A percentile compares a stretch with the other conserved stretches of the same genome.
phyloP scores from a whole-genome alignment of 176 grass and related monocot genomes.

The Guadua angustifolia region DNA sequence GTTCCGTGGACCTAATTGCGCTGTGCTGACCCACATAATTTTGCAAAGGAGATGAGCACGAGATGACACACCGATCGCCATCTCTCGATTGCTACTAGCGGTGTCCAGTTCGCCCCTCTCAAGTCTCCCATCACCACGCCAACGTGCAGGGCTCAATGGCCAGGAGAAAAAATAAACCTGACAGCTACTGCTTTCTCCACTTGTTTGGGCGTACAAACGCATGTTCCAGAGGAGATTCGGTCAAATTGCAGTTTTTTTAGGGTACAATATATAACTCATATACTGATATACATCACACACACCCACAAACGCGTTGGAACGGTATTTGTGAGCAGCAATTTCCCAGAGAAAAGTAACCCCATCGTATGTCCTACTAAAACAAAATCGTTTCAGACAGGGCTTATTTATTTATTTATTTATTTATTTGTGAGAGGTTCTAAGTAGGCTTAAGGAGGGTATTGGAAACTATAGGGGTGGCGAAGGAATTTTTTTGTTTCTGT shows the following conservation, averaged over 20 bases:
- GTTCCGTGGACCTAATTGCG: background rate
- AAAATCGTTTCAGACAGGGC: too few relatives aligned
- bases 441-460: background rate
- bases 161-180: background rate
- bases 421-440: background rate
- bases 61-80: background rate
- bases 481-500: background rate
- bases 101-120: background rate
- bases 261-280: too few relatives aligned
- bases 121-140: background rate
- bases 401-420: too few relatives aligned
- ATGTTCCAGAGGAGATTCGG: background rate
- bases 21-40: background rate
- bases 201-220: background rate
- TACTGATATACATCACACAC: too few relatives aligned
- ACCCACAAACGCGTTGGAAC: too few relatives aligned
- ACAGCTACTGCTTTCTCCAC: background rate
- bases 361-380: background rate
- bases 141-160: constrained; percentile 14
- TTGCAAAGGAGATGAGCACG: background rate
- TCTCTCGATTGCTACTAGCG: background rate
- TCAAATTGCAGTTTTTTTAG: too few relatives aligned
- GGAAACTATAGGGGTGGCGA: background rate
- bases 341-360: background rate
- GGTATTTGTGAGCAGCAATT: background rate